Base-by-base conservation (phyloP, 164 flowering plant genomes). In the Macadamia tetraphylla region DNA sequence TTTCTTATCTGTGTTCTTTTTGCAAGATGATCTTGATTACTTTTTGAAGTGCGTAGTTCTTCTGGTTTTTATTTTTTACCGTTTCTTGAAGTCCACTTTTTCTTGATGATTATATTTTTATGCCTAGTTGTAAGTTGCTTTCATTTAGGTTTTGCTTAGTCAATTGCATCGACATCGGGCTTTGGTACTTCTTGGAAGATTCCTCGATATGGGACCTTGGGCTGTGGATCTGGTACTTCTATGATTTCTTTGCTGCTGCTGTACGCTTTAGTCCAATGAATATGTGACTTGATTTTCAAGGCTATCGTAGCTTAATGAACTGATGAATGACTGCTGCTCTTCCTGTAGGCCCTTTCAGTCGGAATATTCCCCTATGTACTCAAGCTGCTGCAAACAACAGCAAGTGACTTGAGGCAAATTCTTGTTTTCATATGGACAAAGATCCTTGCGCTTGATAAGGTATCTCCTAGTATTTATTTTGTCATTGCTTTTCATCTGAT, bases 341-440 rank as follows among this genome's bases (percentile, higher is more conserved):
- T 68, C 61, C 68, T 75, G 58, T 73, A 94, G 99, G 99, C 99
- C 15, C 81, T 94, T 66, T 94, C 97, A 31, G 99, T 94, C 71
- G 99, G 99, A 64, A 94, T 94, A 74, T 94, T 94, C 78, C 99
- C 99, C 1, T 94, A 92, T 74, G 97, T 94, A 40, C 77, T 94
- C 55, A 94, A 92, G 80, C 86, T 94, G 69, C 81, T 94, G 77
- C 95, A 87, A 82, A 94, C 97, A 32, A 86, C 90, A 30, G 92
- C 97, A 44, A 84, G 86, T 17, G 99, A 94, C 68, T 81, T 94
- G 32, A 81, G 95, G 43, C 97, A 90, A 74, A 89, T 94, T 76
- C 99, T 94, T 78, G 99, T 94, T 35, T 94, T 94, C 70, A 94
- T 94, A 63, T 94, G 99, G 99, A 92, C 99, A 62, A 94, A 92